Evolutionary conservation across 331 rosid species (phyloP), one percentile per base, ranked within the genome.

Genomic region (Acacia concinna): DNA sequence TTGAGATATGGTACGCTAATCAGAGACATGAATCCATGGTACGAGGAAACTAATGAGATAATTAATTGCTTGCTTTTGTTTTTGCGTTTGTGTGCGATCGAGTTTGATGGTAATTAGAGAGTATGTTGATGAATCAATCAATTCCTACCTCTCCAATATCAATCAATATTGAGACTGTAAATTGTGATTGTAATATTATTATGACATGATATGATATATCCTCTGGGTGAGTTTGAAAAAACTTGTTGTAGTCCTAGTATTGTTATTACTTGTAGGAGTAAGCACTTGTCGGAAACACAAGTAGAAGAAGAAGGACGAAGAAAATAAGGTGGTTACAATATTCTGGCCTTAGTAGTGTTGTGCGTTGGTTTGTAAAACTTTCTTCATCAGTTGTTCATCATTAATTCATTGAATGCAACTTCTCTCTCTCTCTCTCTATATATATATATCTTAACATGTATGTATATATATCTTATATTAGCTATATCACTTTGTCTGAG

Each of bases 21-120:
- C 15, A 46, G n/a, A 17, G 52, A 46, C n/a, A 46, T 46, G 20
- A 6, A 9, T 32, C 1, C 2, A 31, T 37, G 46, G 49, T 65
- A 66, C 14, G 71, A 59, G 31, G 2, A 56, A 20, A n/a, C 25
- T 37, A 43, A 32, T 35, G 17, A 43, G 47, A 43, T 46, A 3
- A 25, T n/a, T 1, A n/a, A 37, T 68, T 68, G n/a, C 69, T 44
- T 76, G 79, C 21, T 74, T 65, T 65, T 21, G 27, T 18, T 57
- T 38, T 82, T 28, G 64, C 15, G 28, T 80, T 77, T 83, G 81
- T 80, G 75, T 83, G 81, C 68, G n/a, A n/a, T n/a, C n/a, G 54
- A 30, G 65, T 80, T 80, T 83, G 44, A 69, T 74, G 52, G 30
- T 23, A 4, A 11, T 73, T 43, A 35, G 47, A 35, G 56, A 41